These are phyloP conservation scores for Cinchona pubescens DNA, from an alignment of 257 asterid genomes.

Conservation along the genomic window DNA sequence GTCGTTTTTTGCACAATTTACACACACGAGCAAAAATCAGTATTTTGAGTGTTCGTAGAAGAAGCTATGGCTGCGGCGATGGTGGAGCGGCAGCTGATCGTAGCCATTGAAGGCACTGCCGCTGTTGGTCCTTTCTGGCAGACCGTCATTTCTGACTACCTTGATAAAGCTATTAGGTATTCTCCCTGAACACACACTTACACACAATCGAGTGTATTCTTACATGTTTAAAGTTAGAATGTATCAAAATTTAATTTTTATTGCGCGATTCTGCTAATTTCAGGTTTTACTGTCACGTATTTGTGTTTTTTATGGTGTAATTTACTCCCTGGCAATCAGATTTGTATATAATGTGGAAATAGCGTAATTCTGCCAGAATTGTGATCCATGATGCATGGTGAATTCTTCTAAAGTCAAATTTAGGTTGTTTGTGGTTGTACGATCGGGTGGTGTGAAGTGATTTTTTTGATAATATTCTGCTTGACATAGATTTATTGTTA, in stretches of 20 bases:
- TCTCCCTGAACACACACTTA: neutral
- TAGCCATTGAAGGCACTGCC: constrained; percentile 92
- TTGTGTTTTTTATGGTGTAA: too few species aligned
- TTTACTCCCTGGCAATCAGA: neutral
- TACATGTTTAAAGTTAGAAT: neutral
- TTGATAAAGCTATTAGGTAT: constrained; percentile 74
- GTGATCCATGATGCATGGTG: too few species aligned
- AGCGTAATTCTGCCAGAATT: neutral
- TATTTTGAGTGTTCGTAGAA: neutral
- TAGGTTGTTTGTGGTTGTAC: neutral
- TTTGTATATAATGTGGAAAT: neutral
- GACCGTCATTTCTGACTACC: constrained; percentile 69
- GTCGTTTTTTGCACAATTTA: too few species aligned
- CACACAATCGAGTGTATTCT: neutral
- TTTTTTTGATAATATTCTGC: neutral
- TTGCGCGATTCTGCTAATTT: neutral
- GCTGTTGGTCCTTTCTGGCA: constrained; percentile 81
- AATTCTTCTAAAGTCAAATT: neutral
- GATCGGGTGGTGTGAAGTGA: neutral
- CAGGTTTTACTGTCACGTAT: too few species aligned
- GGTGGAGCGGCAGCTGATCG: constrained; percentile 62
- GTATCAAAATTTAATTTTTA: neutral
- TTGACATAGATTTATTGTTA: neutral
- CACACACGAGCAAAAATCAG: too few species aligned
- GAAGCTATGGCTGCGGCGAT: neutral